Conservation (phyloP, 768 basidiomycete species). For the Mrakia frigida region DNA sequence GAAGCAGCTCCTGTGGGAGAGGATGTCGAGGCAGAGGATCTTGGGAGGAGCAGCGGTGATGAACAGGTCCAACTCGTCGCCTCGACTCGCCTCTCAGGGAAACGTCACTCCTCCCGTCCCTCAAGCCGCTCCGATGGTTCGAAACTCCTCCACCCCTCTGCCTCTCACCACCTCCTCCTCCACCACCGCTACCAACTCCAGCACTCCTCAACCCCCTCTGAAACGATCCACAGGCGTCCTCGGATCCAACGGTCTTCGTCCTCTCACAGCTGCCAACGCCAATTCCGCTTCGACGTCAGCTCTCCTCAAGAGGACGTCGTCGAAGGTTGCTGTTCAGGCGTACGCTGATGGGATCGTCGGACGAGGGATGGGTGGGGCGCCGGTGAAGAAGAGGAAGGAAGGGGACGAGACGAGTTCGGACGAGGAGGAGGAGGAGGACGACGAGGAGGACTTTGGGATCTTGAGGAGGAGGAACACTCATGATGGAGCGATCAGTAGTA, state of each 20-base stretch:
- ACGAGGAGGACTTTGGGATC: constrained; percentile 10
- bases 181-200: background rate
- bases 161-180: background rate
- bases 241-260: constrained; percentile 22
- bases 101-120: background rate
- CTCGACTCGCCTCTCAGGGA: constrained; percentile 11
- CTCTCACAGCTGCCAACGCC: constrained; percentile 21
- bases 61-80: constrained; percentile 23
- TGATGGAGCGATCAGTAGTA: constrained; percentile 11
- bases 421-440: constrained; percentile 14
- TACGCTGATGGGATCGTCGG: constrained; percentile 7
- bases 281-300: constrained; percentile 3
- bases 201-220: background rate
- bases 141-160: background rate
- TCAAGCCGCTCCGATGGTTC: background rate
- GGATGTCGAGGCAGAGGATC: constrained; percentile 40
- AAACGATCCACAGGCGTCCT: constrained; percentile 23
- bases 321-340: constrained; percentile 15
- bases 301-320: background rate
- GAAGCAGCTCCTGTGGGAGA: constrained; percentile 70
- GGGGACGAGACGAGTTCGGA: constrained; percentile 7
- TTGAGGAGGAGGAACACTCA: constrained; percentile 28
- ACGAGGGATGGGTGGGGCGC: constrained; percentile 2
- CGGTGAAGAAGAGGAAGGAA: background rate
- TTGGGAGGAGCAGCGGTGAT: constrained; percentile 32